Base-by-base conservation (phyloP, 2,329 filamentous ascomycete genomes). In the Ceratocystis huliohia region DNA sequence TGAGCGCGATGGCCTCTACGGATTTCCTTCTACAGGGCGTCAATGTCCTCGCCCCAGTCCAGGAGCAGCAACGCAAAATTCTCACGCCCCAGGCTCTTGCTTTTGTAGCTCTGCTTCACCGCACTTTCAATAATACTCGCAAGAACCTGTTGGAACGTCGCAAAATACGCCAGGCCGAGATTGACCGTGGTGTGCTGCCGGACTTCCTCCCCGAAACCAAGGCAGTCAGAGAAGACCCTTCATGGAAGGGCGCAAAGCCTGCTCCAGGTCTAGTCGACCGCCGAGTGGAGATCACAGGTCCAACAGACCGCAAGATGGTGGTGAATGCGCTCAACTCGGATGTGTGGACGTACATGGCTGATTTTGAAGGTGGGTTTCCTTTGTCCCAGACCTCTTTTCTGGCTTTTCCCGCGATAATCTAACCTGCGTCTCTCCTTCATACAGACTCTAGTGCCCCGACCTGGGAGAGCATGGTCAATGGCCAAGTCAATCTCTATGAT, bases 401-500 rank as follows among this genome's bases (percentile, higher is more conserved):
- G 5, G 10, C 22, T 37, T 30, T 37, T 2, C 8, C 10, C 13
- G 7, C 22, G 50, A 5, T 28, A 25, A n/a, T 20, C 62, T 67
- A 67, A 67, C 46, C 30, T 44, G 20, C 2, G 20, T 53, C 8
- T 30, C 63, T 61, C 37, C 8, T 25, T 53, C 15, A 17, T 30
- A 41, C 72, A 96, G 92, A 97, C 77, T 96, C 94, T 5, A 94
- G 84, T 74, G 92, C 94, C 28, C 94, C 94, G 28, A 96, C 94
- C 56, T 99, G 94, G 94, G 91, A 96, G 71, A 97, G 97, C 81
- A 97, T 97, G 92, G 88, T 97, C 80, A 96, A 94, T 72, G 94
- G 94, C 70, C 94, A 99, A 78, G 87, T 96, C 71, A 99, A 97
- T 81, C 84, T 99, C 67, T 95, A 96, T 80, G 94, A 97, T 73